Evolutionary conservation across 2,329 filamentous ascomycete genomes (phyloP).

Genomic region (Trichoderma sp.): DNA sequence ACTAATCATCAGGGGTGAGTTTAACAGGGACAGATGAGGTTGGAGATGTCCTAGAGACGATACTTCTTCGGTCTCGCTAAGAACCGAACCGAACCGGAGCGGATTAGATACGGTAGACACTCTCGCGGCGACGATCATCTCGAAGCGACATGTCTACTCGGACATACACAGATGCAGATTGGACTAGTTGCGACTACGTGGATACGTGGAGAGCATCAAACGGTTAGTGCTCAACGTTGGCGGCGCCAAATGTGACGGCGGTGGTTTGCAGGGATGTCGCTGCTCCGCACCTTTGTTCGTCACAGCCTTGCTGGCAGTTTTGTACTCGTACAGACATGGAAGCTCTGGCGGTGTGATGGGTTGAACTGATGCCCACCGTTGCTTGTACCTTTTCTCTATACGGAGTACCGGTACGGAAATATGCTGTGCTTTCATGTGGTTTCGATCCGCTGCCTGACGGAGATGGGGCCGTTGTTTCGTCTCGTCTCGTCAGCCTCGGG

Average conservation of each 20-base stretch:
- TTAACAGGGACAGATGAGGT: not conserved
- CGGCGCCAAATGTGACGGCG: slow-evolving; percentile 11
- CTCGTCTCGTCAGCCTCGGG: not conserved
- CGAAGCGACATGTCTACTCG: not conserved
- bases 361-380: not conserved
- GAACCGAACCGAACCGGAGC: not conserved
- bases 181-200: not conserved
- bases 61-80: not conserved
- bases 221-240: not conserved
- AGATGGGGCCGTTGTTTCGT: not conserved
- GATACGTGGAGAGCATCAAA: not conserved
- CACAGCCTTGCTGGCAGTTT: not conserved
- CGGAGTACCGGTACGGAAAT: not conserved
- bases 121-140: not conserved
- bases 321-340: not conserved
- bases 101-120: not conserved
- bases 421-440: not conserved
- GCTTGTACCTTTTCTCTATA: not conserved
- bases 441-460: not conserved
- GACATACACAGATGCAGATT: not conserved
- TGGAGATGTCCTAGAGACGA: not conserved
- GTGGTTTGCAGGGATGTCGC: not conserved
- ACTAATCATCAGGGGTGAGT: not conserved
- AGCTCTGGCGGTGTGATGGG: not conserved
- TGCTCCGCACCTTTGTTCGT: not conserved